Conservation (phyloP, 768 basidiomycete genomes). For the Pleurotus ostreatus region DNA sequence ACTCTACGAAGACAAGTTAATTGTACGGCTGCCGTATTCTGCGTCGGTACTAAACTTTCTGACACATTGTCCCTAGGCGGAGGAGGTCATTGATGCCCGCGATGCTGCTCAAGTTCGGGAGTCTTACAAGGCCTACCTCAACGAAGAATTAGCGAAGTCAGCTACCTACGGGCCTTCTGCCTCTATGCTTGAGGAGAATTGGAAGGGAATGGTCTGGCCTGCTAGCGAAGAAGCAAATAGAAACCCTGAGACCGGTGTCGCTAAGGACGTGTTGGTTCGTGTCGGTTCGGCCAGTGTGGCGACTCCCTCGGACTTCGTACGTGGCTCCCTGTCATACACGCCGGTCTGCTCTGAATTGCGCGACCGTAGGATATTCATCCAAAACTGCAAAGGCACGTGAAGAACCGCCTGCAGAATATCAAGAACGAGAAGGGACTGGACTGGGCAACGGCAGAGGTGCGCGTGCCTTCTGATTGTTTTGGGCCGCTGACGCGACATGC, state of each 20-base stretch:
- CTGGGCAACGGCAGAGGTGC: conserved; percentile 87
- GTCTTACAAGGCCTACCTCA: conserved; percentile 60
- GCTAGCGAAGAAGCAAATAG: conserved; percentile 44
- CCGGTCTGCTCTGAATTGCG: conserved; percentile 32
- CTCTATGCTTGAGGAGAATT: conserved; percentile 63
- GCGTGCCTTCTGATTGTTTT: background rate
- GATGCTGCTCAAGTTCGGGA: conserved; percentile 48
- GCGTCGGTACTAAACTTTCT: background rate
- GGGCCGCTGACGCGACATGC: no score
- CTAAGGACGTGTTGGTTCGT: conserved; percentile 40
- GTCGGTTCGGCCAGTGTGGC: conserved; percentile 70
- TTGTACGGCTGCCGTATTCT: conserved; percentile 42
- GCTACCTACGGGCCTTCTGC: conserved; percentile 44
- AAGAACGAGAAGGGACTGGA: conserved; percentile 72
- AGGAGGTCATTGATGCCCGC: conserved; percentile 48
- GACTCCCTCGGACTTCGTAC: conserved; percentile 58
- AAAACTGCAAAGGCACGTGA: conserved; percentile 75
- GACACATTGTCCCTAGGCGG: conserved; percentile 27
- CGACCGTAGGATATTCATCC: conserved; percentile 66
- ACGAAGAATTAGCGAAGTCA: conserved; percentile 50
- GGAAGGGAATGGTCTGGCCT: conserved; percentile 68
- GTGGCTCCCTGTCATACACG: conserved; percentile 20
- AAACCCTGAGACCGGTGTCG: conserved; percentile 68
- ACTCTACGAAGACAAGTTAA: conserved; percentile 75
- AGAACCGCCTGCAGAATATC: conserved; percentile 66